phyloP scores from a whole-genome alignment of 495 filamentous ascomycete species.

The Penicillium goetzii region DNA sequence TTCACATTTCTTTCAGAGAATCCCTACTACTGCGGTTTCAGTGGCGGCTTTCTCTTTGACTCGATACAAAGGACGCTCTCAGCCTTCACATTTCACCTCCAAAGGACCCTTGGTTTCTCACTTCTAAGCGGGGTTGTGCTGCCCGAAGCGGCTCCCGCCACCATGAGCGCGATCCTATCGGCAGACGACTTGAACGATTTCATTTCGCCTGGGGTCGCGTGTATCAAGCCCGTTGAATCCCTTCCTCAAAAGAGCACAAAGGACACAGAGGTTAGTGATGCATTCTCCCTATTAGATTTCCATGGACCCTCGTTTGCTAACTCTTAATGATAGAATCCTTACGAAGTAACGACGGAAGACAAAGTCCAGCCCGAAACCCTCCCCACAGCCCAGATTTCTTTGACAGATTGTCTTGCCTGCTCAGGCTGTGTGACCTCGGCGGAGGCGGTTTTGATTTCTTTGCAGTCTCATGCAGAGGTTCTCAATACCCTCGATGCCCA shows the following conservation, averaged over 20 bases:
- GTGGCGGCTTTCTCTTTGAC: neutral
- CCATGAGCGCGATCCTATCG: conserved; percentile 94
- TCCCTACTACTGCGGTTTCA: neutral
- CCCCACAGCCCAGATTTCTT: conserved; percentile 82
- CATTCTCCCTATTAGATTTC: neutral
- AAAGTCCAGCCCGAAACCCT: conserved; percentile 61
- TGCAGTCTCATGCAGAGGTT: conserved; percentile 92
- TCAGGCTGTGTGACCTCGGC: conserved; percentile 97
- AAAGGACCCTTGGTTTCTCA: conserved; percentile 2
- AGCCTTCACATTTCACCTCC: neutral
- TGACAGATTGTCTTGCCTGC: conserved; percentile 96
- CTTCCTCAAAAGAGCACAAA: conserved; percentile 61
- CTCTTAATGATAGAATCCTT: conserved; percentile 58
- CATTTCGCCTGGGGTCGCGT: conserved; percentile 94
- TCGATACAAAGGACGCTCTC: neutral
- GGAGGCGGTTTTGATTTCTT: conserved; percentile 88
- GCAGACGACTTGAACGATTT: conserved; percentile 98
- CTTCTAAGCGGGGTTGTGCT: conserved; percentile 15
- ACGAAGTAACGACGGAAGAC: conserved; percentile 93
- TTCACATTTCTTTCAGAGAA: neutral
- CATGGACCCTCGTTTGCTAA: conserved; percentile 21
- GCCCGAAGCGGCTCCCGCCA: conserved; percentile 34
- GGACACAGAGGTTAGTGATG: conserved; percentile 38
- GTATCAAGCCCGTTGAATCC: conserved; percentile 96
- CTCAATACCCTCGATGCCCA: conserved; percentile 75